A percentile compares a stretch with the other conserved stretches of the same genome.
phyloP scores from a whole-genome alignment of 1,139 yeast genomes.

The Saccharomyces hybrid region DNA sequence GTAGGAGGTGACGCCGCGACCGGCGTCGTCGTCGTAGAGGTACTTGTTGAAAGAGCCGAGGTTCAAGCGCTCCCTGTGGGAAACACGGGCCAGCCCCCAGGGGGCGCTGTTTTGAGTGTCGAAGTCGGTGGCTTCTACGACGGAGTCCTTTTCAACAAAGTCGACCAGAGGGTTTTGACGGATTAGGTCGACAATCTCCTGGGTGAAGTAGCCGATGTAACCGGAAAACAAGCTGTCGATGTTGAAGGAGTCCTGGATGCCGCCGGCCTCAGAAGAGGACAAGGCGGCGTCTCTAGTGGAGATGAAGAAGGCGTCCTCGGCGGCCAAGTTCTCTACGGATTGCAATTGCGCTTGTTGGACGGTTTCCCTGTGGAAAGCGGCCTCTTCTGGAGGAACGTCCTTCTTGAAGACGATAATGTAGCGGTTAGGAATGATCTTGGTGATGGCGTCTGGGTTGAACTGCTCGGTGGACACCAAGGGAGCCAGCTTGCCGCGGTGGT shows the following conservation, averaged over 20 bases:
- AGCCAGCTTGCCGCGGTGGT: background rate
- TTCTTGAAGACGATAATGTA: conserved; percentile 73
- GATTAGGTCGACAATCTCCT: conserved; percentile 61
- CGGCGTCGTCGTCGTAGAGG: conserved; percentile 73
- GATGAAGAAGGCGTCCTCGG: conserved; percentile 20
- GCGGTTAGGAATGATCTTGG: conserved; percentile 52
- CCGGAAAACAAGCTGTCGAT: conserved; percentile 51
- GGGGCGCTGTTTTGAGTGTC: conserved; percentile 76
- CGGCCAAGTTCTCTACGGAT: conserved; percentile 19
- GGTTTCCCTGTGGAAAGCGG: conserved; percentile 50
- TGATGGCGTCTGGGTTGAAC: background rate
- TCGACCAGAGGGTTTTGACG: conserved; percentile 64
- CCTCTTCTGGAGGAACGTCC: conserved; percentile 43
- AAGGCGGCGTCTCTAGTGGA: conserved; percentile 16
- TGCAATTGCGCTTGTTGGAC: conserved; percentile 22
- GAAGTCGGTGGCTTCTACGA: conserved; percentile 59
- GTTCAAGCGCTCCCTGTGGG: conserved; percentile 74
- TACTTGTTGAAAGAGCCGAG: conserved; percentile 80
- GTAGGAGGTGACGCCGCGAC: conserved; percentile 79
- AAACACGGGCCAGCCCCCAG: conserved; percentile 92
- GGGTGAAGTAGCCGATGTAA: conserved; percentile 68
- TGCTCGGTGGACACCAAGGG: background rate
- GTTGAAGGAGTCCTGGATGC: conserved; percentile 59
- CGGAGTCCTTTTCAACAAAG: conserved; percentile 71
- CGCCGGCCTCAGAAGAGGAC: conserved; percentile 36